Evolutionary conservation across 1,284 basidiomycete species (phyloP).

Genomic region (Salmacisia buchloeana): DNA sequence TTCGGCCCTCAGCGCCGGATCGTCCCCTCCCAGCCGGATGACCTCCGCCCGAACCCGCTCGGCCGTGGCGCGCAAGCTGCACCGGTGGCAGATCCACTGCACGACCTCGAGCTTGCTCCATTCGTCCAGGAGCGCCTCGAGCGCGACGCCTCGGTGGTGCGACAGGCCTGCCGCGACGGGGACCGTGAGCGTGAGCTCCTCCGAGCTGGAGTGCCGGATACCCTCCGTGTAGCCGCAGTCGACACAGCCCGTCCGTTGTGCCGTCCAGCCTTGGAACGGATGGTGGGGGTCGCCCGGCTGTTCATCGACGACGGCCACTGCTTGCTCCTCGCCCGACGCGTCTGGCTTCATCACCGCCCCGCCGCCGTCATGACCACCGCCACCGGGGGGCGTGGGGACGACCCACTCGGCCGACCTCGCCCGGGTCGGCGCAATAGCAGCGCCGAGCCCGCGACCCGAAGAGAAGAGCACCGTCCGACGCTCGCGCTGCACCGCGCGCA

Average conservation of each 20-base stretch:
- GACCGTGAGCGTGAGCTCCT: slow-evolving; percentile 40
- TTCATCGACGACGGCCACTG: slow-evolving; percentile 1
- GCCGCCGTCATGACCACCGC: background rate
- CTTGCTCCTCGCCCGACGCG: background rate
- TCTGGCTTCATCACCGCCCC: background rate
- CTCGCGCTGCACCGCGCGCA: slow-evolving; percentile 17
- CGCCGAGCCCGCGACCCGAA: background rate
- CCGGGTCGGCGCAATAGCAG: background rate
- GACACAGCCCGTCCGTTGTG: slow-evolving; percentile 42
- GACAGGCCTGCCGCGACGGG: slow-evolving; percentile 16
- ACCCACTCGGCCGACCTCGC: slow-evolving; percentile 1
- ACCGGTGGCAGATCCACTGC: slow-evolving; percentile 48
- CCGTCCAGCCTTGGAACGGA: slow-evolving; percentile 18
- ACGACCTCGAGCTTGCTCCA: slow-evolving; percentile 44
- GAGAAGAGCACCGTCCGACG: background rate
- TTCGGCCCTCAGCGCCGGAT: background rate
- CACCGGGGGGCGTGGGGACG: background rate
- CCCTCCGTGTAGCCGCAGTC: slow-evolving; percentile 47
- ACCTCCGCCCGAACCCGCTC: slow-evolving; percentile 10
- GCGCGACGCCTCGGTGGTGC: slow-evolving; percentile 17
- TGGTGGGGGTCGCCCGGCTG: slow-evolving; percentile 12
- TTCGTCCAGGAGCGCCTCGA: slow-evolving; percentile 35
- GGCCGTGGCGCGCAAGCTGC: slow-evolving; percentile 31
- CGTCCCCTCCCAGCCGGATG: slow-evolving; percentile 6
- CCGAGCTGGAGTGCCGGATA: slow-evolving; percentile 35